A percentile compares a stretch with the other conserved stretches of the same genome.
Evolutionary conservation across 1,284 basidiomycete species (phyloP).

Genomic region (Ustilago crameri): DNA sequence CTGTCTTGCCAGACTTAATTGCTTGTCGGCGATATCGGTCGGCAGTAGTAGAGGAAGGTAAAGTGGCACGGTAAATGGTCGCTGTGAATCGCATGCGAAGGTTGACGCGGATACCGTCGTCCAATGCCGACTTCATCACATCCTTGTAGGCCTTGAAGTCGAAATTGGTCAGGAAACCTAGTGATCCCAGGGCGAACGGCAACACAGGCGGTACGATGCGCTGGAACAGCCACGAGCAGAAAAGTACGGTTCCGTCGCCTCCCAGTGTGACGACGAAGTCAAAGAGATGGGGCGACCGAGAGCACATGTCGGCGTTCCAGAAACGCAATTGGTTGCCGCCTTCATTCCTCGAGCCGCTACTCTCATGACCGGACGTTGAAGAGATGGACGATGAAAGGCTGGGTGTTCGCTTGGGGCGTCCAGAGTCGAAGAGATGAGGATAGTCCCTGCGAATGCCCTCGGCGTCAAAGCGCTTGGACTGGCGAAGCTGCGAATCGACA

Average conservation of each 20-base stretch:
- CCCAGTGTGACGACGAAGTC: constrained; percentile 97
- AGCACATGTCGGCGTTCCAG: constrained; percentile 98
- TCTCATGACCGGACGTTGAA: constrained; percentile 34
- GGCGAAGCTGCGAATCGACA: constrained; percentile 91
- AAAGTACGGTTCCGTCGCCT: constrained; percentile 97
- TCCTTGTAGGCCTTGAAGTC: constrained; percentile 88
- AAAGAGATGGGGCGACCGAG: constrained; percentile 87
- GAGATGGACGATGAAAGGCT: constrained; percentile 42
- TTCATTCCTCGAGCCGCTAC: constrained; percentile 66
- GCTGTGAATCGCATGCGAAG: constrained; percentile 99
- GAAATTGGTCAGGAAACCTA: constrained; percentile 98
- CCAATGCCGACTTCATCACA: constrained; percentile 89
- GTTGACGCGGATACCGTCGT: constrained; percentile 95
- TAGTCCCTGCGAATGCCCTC: constrained; percentile 85
- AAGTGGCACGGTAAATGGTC: constrained; percentile 79
- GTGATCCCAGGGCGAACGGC: constrained; percentile 95
- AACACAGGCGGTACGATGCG: constrained; percentile 96
- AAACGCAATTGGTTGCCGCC: constrained; percentile 85
- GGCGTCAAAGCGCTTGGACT: constrained; percentile 93
- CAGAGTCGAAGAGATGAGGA: constrained; percentile 82
- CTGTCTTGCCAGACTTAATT: constrained; percentile 61
- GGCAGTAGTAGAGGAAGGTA: constrained; percentile 39
- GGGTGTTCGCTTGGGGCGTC: constrained; percentile 25
- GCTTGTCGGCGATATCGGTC: constrained; percentile 58
- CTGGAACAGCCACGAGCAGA: constrained; percentile 99